Conservation (phyloP, 2,329 filamentous ascomycete species). For the Domatiomyces catenatus region DNA sequence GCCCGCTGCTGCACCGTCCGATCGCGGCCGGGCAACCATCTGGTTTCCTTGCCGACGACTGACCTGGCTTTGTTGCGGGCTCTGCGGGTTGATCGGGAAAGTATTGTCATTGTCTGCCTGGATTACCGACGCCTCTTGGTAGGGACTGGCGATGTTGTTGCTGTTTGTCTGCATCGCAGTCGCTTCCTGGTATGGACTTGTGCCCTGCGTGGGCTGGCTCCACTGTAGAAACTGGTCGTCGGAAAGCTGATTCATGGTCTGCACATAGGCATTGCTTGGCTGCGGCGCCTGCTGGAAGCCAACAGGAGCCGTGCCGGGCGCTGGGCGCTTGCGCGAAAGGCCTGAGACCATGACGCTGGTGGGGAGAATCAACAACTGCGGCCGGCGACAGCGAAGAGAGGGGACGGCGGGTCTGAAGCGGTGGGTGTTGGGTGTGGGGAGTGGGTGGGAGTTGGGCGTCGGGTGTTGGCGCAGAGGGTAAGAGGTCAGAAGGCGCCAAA, state of each 20-base stretch:
- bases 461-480: neutral
- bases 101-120: constrained; percentile 34
- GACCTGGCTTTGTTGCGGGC: constrained; percentile 27
- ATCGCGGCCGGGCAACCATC: constrained; percentile 7
- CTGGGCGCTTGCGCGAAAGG: constrained; percentile 52
- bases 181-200: neutral
- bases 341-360: constrained; percentile 8
- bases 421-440: too few species aligned
- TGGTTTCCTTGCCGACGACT: constrained; percentile 27
- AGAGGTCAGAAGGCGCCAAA: neutral
- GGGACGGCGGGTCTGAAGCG: neutral
- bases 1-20: constrained; percentile 5
- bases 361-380: neutral
- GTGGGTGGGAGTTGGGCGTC: neutral
- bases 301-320: constrained; percentile 54
- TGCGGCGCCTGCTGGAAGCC: constrained; percentile 37
- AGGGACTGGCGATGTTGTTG: constrained; percentile 29
- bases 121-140: neutral
- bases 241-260: constrained; percentile 29
- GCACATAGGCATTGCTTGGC: constrained; percentile 25
- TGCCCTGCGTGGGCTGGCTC: constrained; percentile 30
- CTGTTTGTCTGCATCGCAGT: constrained; percentile 18
- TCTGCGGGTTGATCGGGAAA: constrained; percentile 23
- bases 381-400: neutral
- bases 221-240: constrained; percentile 42